Evolutionary conservation across 2,329 filamentous ascomycete genomes (phyloP), one percentile per base, ranked within the genome.

Genomic region (Nothopassalora personata): DNA sequence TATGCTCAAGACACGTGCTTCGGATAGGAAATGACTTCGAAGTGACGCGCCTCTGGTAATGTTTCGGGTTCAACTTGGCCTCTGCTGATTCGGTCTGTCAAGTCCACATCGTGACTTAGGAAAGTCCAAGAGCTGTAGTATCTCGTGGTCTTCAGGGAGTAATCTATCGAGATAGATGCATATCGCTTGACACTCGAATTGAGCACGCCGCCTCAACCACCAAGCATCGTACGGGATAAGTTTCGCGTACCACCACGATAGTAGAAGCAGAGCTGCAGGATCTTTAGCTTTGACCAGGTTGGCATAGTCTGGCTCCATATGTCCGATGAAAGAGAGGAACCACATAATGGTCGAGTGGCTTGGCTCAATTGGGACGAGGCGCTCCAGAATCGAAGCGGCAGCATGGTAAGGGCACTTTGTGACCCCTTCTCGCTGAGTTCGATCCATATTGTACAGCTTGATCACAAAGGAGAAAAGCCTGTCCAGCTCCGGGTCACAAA

Each of bases 171-270:
- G 60, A 65, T 74, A 77, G n/a, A 76, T 60, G 58, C 73, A 76
- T 23, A 83, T 80, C 0, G 81, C 77, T 49, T 75, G 73, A n/a
- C 79, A 79, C 63, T 83, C 80, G 0, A 83, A 64, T 30, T 73
- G 62, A 4, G 77, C 75, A 49, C 81, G 73, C 53, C 75, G 71
- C 48, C 74, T 71, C 13, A 81, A 60, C 77, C 79, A 84, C 82
- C 81, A 84, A 9, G 72, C 66, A 27, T 72, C 68, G 11, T 72
- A 67, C 13, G 73, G 75, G 13, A 81, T 68, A 60, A 80, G 78
- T 9, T 79, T 70, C 18, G 66, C 78, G 67, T 80, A 83, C 82
- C 82, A 86, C 70, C 80, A 82, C 0, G 78, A 75, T n/a, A 86
- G 68, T 36, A 86, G 64, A 10, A 85, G 67, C 60, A 86, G 66